Conservation (phyloP, 78 protist species). For the Chrysochromulina parva region DNA sequence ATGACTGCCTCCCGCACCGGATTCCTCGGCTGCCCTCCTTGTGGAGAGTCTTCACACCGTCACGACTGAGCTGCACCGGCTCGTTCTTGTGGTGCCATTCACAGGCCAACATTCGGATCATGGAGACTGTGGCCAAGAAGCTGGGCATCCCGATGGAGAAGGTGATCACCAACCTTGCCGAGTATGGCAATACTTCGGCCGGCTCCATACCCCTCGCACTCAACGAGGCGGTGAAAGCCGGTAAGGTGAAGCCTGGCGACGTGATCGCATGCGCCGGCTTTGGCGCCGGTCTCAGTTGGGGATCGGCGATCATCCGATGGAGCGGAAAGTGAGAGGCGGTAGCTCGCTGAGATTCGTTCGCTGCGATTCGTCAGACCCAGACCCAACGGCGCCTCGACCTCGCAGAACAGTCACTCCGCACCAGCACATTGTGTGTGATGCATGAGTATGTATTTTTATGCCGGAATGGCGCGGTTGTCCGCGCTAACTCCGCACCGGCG, state of each 20-base stretch:
- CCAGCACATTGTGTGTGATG: too few relatives aligned
- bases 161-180: conserved; percentile 34
- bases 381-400: too few relatives aligned
- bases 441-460: too few relatives aligned
- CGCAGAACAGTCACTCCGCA: too few relatives aligned
- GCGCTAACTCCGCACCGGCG: too few relatives aligned
- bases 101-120: conserved; percentile 34
- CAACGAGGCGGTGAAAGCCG: conserved; percentile 27
- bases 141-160: conserved; percentile 25
- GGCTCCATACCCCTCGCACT: conserved; percentile 47
- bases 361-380: too few relatives aligned
- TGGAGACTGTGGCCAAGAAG: conserved; percentile 32
- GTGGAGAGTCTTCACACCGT: too few relatives aligned
- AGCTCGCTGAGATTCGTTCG: too few relatives aligned
- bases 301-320: conserved; percentile 9
- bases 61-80: too few relatives aligned
- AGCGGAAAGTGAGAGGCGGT: background rate
- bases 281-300: conserved; percentile 41
- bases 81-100: background rate
- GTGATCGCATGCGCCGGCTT: conserved; percentile 29
- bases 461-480: too few relatives aligned
- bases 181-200: conserved; percentile 33
- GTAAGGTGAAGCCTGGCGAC: conserved; percentile 38
- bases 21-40: background rate
- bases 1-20: too few relatives aligned